Conservation (phyloP, 129 eudicot genomes). For the Centella asiatica region DNA sequence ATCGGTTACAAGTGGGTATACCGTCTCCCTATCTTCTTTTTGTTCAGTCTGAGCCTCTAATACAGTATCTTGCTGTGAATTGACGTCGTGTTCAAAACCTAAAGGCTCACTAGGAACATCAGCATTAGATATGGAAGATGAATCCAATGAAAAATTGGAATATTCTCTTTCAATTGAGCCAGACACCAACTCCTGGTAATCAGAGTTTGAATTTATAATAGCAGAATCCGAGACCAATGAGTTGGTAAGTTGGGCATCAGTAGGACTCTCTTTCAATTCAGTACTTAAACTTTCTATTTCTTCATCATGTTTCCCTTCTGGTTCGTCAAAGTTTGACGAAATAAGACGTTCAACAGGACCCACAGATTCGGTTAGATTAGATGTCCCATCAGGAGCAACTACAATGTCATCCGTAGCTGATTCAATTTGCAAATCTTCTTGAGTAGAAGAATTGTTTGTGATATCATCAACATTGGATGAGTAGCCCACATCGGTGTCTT, state of each 20-base stretch:
- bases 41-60: constrained; percentile 28
- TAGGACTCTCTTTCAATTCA: constrained; percentile 17
- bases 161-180: constrained; percentile 20
- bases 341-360: constrained; percentile 23
- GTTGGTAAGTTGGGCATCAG: constrained; percentile 11
- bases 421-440: constrained; percentile 36
- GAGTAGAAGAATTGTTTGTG: constrained; percentile 15
- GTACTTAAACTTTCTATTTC: constrained; percentile 23
- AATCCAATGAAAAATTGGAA: constrained; percentile 17
- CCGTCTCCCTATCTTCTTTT: constrained; percentile 24
- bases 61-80: constrained; percentile 19
- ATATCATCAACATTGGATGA: constrained; percentile 21
- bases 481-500: constrained; percentile 17
- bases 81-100: constrained; percentile 11
- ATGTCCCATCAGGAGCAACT: constrained; percentile 20
- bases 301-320: constrained; percentile 24
- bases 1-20: constrained; percentile 12
- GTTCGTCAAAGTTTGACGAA: constrained; percentile 27
- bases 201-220: constrained; percentile 20
- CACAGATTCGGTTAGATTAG: constrained; percentile 28
- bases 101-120: constrained; percentile 22
- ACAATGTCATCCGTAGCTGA: constrained; percentile 25
- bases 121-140: constrained; percentile 16
- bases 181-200: constrained; percentile 25
- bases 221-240: constrained; percentile 22